Conservation (phyloP, 148 eudicot species). For the Selenicereus undatus region DNA sequence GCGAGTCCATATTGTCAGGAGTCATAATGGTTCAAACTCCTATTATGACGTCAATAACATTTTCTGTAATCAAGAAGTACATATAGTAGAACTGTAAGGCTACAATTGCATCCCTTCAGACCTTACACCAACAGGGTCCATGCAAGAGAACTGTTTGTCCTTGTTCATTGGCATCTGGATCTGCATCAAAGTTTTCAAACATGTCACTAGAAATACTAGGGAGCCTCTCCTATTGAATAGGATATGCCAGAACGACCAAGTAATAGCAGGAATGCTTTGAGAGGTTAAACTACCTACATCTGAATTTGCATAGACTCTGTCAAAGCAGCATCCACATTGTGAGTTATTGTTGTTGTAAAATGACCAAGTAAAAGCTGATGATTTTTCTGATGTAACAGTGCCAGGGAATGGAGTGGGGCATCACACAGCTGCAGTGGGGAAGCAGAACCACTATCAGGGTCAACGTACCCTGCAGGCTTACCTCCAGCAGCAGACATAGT, state of each 20-base stretch:
- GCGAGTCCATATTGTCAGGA: too few species aligned
- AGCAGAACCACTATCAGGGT: constrained; percentile 54
- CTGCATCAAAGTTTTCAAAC: neutral
- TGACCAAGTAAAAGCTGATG: neutral
- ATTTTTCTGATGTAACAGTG: constrained; percentile 34
- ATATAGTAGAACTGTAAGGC: too few species aligned
- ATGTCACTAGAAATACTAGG: neutral
- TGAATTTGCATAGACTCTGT: too few species aligned
- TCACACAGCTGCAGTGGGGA: constrained; percentile 53
- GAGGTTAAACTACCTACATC: too few species aligned
- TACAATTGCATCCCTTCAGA: too few species aligned
- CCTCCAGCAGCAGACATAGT: constrained; percentile 48
- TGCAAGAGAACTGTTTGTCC: neutral
- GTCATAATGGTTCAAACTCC: too few species aligned
- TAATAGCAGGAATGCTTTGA: neutral
- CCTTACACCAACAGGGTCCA: too few species aligned
- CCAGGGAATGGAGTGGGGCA: constrained; percentile 51
- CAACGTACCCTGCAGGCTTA: constrained; percentile 63
- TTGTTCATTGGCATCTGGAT: neutral
- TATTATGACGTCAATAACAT: too few species aligned
- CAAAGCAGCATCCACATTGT: too few species aligned
- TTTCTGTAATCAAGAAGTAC: too few species aligned
- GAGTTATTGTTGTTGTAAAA: too few species aligned
- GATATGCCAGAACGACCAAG: neutral
- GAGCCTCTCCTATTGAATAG: neutral